phyloP scores from a whole-genome alignment of 805 yeast species.

The Ogataea trehalophila region DNA sequence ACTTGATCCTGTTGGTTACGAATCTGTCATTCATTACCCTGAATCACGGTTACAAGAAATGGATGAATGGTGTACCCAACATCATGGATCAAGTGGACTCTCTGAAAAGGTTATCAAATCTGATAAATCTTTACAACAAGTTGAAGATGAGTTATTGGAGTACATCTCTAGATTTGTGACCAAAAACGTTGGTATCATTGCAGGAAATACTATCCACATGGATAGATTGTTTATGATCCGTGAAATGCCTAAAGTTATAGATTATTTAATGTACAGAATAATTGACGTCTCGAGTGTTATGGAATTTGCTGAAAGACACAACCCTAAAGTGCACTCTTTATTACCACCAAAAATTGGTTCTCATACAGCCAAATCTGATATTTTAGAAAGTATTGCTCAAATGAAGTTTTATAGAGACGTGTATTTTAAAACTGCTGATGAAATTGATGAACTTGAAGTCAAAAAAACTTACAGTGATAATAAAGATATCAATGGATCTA shows the following conservation, averaged over 20 bases:
- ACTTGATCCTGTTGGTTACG: constrained; percentile 69
- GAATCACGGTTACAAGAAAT: constrained; percentile 57
- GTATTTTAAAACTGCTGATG: constrained; percentile 40
- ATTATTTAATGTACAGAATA: constrained; percentile 63
- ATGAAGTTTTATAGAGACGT: constrained; percentile 69
- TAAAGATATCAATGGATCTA: constrained; percentile 1
- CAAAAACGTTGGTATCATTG: constrained; percentile 60
- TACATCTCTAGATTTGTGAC: constrained; percentile 58
- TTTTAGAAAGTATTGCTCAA: constrained; percentile 82
- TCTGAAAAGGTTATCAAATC: constrained; percentile 63
- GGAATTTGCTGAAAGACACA: constrained; percentile 78
- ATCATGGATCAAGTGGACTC: constrained; percentile 76
- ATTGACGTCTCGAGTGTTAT: constrained; percentile 85
- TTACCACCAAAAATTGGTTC: constrained; percentile 61
- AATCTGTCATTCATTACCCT: constrained; percentile 72
- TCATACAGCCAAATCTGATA: constrained; percentile 89
- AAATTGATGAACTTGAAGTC: constrained; percentile 8
- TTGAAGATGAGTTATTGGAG: constrained; percentile 56
- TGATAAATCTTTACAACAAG: constrained; percentile 49
- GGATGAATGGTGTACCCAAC: constrained; percentile 85
- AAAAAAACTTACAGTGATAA: background rate
- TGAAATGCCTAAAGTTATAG: constrained; percentile 75
- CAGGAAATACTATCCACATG: constrained; percentile 91
- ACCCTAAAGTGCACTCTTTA: constrained; percentile 50
- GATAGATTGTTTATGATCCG: constrained; percentile 79